phyloP scores from a whole-genome alignment of 2,329 filamentous ascomycete species.

The Beauveria sp. region DNA sequence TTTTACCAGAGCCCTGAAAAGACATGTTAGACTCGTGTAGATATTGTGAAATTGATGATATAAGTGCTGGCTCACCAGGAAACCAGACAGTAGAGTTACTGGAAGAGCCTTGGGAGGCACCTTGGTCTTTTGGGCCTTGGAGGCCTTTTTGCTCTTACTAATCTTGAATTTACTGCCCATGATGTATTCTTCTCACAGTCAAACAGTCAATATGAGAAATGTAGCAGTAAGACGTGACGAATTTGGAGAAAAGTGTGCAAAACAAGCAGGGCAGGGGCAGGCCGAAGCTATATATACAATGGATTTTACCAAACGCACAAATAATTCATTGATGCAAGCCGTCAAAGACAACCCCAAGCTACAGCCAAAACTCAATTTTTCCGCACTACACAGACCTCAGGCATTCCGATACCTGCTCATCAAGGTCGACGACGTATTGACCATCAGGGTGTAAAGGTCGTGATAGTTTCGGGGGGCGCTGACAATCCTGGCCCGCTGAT shows the following conservation, averaged over 20 bases:
- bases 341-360: not conserved
- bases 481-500: constrained; percentile 2
- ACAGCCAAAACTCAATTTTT: not conserved
- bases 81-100: constrained; percentile 54
- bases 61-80: constrained; percentile 34
- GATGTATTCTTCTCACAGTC: not conserved
- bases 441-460: constrained; percentile 10
- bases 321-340: not conserved
- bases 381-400: not conserved
- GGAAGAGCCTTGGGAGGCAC: constrained; percentile 33
- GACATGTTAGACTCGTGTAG: not conserved
- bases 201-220: not conserved
- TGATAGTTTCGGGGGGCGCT: constrained; percentile 10
- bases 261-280: not conserved
- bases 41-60: not conserved
- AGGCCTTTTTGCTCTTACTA: constrained; percentile 8
- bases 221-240: not conserved
- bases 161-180: constrained; percentile 10
- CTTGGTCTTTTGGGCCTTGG: constrained; percentile 9
- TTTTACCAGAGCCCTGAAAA: constrained; percentile 58
- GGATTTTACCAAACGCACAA: constrained; percentile 5
- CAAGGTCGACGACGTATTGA: constrained; percentile 3
- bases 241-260: not conserved
- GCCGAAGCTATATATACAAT: constrained; percentile 2
- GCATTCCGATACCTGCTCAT: constrained; percentile 1